phyloP scores from a whole-genome alignment of 2,329 filamentous ascomycete species.

The Didymellaceae sp. region DNA sequence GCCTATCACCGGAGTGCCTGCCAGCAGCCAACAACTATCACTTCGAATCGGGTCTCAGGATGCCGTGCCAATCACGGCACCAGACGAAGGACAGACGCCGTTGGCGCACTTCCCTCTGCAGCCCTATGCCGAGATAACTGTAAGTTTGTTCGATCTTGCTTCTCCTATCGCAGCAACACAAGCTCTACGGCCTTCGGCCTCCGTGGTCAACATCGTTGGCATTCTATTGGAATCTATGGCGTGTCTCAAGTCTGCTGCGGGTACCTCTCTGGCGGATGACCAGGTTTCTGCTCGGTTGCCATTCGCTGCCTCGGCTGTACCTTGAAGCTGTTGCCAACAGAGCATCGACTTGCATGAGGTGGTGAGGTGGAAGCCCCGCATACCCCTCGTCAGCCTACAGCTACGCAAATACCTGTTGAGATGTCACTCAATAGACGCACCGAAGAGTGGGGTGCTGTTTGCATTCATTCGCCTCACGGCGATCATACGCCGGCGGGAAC shows the following conservation, averaged over 20 bases:
- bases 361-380: slow-evolving; percentile 27
- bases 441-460: background rate
- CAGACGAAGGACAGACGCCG: slow-evolving; percentile 73
- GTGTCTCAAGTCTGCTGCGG: too few species aligned
- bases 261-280: background rate
- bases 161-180: slow-evolving; percentile 24
- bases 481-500: background rate
- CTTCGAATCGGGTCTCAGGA: slow-evolving; percentile 71
- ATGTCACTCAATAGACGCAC: background rate
- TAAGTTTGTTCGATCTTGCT: slow-evolving; percentile 59
- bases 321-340: slow-evolving; percentile 25
- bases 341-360: slow-evolving; percentile 18
- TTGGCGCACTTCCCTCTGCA: slow-evolving; percentile 71
- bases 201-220: too few species aligned
- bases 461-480: background rate
- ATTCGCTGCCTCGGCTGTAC: slow-evolving; percentile 24
- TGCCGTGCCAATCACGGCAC: slow-evolving; percentile 69
- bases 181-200: slow-evolving; percentile 25
- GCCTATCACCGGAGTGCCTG: slow-evolving; percentile 89
- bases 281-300: slow-evolving; percentile 7
- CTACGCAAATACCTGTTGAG: background rate
- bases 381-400: slow-evolving; percentile 21
- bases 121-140: slow-evolving; percentile 79
- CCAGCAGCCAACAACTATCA: slow-evolving; percentile 75
- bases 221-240: too few species aligned